Base-by-base conservation (phyloP, 176 grass and related monocot species). In the Eragrostis nindensis region DNA sequence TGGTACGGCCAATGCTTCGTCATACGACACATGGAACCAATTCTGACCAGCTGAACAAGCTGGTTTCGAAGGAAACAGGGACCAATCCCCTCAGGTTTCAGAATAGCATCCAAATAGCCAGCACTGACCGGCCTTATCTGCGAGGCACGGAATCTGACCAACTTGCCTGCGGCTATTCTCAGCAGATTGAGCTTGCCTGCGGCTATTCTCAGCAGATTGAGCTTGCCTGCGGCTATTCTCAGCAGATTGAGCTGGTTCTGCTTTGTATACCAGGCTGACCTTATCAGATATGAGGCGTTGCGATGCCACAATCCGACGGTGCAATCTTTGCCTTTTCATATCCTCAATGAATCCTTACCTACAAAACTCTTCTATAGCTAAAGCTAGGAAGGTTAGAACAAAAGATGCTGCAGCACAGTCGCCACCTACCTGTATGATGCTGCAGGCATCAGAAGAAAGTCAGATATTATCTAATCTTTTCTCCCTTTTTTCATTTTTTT, bases 201-300 rank as follows among this genome's bases (percentile, higher is more conserved):
- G n/a, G n/a, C n/a, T n/a, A n/a, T n/a, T n/a, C n/a, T n/a, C n/a
- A n/a, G n/a, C n/a, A n/a, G n/a, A n/a, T n/a, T n/a, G n/a, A n/a
- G n/a, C n/a, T n/a, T n/a, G n/a, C n/a, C n/a, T n/a, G n/a, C n/a
- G n/a, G n/a, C n/a, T n/a, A n/a, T n/a, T n/a, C n/a, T n/a, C n/a
- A n/a, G n/a, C n/a, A 86, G 77, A 85, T 85, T 72, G 80, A 67
- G 78, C 66, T 82, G 72, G 59, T 26, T 22, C 29, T 49, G 82
- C 21, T 77, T 77, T 85, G 72, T 40, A 22, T 56, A 75, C 70
- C 86, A 86, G 4, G 46, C 57, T 72, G 59, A 19, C 72, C 83
- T 76, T 86, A 89, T 89, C 83, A 82, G 57, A 82, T 82, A 77
- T 85, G 77, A 72, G 64, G 71, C 66, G 13, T 16, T 26, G 71